A percentile compares a stretch with the other conserved stretches of the same genome.
phyloP scores from a whole-genome alignment of 2,329 filamentous ascomycete genomes.

The Fusarium udum region DNA sequence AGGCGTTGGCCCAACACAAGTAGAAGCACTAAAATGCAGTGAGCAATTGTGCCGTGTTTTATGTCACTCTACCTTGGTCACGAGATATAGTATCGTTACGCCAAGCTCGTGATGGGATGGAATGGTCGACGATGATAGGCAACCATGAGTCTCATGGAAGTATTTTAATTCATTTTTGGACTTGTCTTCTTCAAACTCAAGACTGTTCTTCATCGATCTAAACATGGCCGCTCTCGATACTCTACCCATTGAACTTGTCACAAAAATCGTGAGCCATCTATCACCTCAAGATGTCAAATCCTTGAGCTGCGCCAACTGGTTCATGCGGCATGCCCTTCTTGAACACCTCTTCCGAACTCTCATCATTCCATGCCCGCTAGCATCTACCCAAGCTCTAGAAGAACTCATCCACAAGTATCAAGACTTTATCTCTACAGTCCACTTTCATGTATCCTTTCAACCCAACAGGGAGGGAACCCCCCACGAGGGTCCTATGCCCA shows the following conservation, averaged over 20 bases:
- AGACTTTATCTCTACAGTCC: background rate
- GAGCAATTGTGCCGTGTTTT: accelerated
- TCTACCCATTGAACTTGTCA: background rate
- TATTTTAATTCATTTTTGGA: background rate
- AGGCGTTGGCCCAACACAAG: accelerated
- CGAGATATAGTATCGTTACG: background rate
- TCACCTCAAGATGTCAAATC: background rate
- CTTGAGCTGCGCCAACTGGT: background rate
- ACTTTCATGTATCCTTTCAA: background rate
- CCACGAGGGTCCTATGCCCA: background rate
- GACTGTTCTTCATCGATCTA: accelerated
- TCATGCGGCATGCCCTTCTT: background rate
- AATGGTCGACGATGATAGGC: background rate
- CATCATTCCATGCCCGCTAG: background rate
- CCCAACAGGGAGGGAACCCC: background rate
- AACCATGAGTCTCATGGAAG: background rate
- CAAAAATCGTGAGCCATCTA: background rate
- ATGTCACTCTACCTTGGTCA: background rate
- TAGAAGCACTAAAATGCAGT: accelerated
- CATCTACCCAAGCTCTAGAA: accelerated
- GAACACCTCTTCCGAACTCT: background rate
- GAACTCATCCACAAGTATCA: background rate
- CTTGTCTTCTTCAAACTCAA: accelerated
- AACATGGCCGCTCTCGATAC: background rate
- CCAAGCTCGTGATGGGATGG: background rate